Conservation (phyloP, 345 rosid genomes). For the Lepidium africanum region DNA sequence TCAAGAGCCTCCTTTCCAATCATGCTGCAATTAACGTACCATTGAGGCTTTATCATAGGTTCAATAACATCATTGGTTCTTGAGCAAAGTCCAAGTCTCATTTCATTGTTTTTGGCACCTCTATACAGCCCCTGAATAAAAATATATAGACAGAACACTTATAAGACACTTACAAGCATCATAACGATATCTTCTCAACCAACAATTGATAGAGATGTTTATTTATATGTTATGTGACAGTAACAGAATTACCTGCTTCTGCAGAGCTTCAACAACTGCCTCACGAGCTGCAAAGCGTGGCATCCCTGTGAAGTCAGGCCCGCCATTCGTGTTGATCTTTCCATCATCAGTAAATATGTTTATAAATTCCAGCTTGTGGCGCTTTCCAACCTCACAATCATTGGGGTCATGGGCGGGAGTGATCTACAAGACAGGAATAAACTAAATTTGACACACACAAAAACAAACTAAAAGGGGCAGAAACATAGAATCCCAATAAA, state of each 20-base stretch:
- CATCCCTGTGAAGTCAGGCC: conserved; percentile 72
- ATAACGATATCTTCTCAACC: conserved; percentile 4
- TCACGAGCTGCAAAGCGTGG: conserved; percentile 89
- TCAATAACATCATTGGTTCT: conserved; percentile 80
- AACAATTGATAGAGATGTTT: not conserved
- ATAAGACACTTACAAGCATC: conserved; percentile 6
- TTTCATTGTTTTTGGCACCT: conserved; percentile 75
- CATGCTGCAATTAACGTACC: conserved; percentile 69
- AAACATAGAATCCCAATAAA: conserved; percentile 5
- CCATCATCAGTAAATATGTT: conserved; percentile 94
- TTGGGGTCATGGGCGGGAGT: conserved; percentile 98
- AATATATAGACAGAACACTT: not conserved
- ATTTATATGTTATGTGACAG: not conserved
- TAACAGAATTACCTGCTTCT: conserved; percentile 44
- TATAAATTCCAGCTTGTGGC: conserved; percentile 69
- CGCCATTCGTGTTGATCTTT: conserved; percentile 75
- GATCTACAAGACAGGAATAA: conserved; percentile 44
- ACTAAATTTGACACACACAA: not conserved
- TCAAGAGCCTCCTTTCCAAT: conserved; percentile 81
- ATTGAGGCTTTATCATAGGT: conserved; percentile 91
- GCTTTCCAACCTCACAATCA: conserved; percentile 92
- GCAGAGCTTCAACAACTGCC: conserved; percentile 64
- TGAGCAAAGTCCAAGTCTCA: conserved; percentile 83
- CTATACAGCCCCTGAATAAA: conserved; percentile 61
- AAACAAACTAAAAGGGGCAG: not conserved